Conservation (phyloP, 169 alveolate species). For the Plasmodium vinckei region DNA sequence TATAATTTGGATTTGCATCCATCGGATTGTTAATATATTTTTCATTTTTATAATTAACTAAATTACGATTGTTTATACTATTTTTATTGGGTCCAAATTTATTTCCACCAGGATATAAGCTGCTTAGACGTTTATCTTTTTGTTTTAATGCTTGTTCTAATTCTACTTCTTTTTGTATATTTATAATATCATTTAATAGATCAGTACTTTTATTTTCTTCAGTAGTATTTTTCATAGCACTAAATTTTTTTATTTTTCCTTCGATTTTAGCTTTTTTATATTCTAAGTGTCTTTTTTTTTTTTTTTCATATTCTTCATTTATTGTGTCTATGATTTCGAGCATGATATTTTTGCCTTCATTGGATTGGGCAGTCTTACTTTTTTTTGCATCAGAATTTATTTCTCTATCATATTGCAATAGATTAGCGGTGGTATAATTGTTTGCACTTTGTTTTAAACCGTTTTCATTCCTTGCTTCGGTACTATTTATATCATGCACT, state of each 20-base stretch:
- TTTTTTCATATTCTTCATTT: slow-evolving; percentile 70
- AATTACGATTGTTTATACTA: neutral
- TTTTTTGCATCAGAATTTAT: neutral
- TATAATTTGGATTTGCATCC: too few species aligned
- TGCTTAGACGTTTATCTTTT: neutral
- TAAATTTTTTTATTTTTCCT: slow-evolving; percentile 62
- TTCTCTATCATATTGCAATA: neutral
- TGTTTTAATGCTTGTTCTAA: neutral
- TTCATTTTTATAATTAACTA: too few species aligned
- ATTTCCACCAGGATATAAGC: neutral
- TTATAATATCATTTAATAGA: slow-evolving; percentile 16
- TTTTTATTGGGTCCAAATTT: neutral
- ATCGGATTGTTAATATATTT: too few species aligned
- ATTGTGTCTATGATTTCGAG: slow-evolving; percentile 44
- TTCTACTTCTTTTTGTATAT: neutral
- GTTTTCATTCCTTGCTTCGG: neutral
- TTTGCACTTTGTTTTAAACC: neutral
- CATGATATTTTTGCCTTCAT: slow-evolving; percentile 61
- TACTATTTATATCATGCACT: neutral
- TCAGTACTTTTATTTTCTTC: slow-evolving; percentile 34
- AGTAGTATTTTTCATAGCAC: slow-evolving; percentile 51
- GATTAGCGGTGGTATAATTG: neutral
- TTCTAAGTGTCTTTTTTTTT: slow-evolving; percentile 67
- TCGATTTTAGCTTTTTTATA: slow-evolving; percentile 74
- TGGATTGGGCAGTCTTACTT: neutral